Conservation (phyloP, 1,284 basidiomycete species). For the Trichosporon ovoides region DNA sequence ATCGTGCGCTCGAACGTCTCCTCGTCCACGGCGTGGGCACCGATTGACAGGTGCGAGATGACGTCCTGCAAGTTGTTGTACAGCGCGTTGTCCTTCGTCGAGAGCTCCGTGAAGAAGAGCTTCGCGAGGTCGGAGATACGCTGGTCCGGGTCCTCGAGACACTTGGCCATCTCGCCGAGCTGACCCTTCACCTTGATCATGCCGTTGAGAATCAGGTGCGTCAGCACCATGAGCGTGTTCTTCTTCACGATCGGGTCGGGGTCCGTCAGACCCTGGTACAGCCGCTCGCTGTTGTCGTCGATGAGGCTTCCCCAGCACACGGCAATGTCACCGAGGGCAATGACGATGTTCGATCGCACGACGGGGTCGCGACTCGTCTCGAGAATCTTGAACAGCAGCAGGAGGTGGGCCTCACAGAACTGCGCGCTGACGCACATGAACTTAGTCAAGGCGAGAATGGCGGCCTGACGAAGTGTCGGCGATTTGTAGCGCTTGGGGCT, state of each 20-base stretch:
- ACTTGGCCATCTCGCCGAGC: conserved; percentile 98
- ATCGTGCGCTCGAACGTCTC: conserved; percentile 87
- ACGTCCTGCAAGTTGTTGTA: conserved; percentile 98
- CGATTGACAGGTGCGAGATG: conserved; percentile 87
- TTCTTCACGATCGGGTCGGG: conserved; percentile 88
- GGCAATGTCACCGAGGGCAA: conserved; percentile 93
- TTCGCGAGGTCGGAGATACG: conserved; percentile 90
- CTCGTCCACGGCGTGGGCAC: conserved; percentile 90
- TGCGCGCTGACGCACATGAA: conserved; percentile 91
- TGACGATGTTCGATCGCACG: conserved; percentile 92
- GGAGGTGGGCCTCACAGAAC: conserved; percentile 87
- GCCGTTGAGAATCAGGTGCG: conserved; percentile 93
- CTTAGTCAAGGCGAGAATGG: conserved; percentile 86
- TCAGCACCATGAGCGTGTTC: conserved; percentile 98
- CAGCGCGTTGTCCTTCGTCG: conserved; percentile 95
- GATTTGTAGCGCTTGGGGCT: conserved; percentile 81
- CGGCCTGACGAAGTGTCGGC: conserved; percentile 74
- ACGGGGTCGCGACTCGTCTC: conserved; percentile 83
- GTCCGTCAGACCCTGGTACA: conserved; percentile 91
- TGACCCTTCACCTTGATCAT: conserved; percentile 99
- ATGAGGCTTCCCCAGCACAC: conserved; percentile 94
- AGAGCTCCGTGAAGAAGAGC: conserved; percentile 92
- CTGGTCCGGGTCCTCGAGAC: conserved; percentile 85
- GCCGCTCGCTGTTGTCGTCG: conserved; percentile 91
- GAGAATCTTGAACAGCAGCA: conserved; percentile 85